Base-by-base conservation (phyloP, 805 yeast species). In the Clavispora phyllophila region DNA sequence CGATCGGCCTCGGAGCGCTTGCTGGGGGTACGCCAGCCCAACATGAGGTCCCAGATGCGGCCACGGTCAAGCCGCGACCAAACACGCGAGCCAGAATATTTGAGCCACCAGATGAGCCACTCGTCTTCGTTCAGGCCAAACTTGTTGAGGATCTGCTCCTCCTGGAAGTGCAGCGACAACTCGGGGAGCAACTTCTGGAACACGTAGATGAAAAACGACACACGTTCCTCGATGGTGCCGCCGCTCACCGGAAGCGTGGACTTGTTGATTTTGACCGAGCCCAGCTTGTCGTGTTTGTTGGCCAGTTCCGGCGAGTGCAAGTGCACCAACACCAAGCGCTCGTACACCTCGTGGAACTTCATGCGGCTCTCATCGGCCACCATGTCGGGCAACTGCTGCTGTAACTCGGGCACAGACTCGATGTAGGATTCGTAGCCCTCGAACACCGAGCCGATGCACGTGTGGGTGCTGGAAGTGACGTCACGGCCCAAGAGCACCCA, bases 41-140 rank as follows among this genome's bases (percentile, higher is more conserved):
- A 62, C 36, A 89, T 62, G 49, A 81, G 65, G 65, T 90, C 98
- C 98, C 98, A 90, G 6, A 88, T 72, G 47, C 96, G 72, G 10
- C 93, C 96, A 40, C 96, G 66, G 61, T 88, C 96, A 45, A 72
- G 73, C 47, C 84, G 75, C 35, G 89, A 82, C 77, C 95, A 80
- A 6, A 84, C 88, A 62, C 86, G 86, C 12, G 93, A 78, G 17
- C 96, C 96, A 56, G 87, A 78, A 74, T 86, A 90, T 58, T 88
- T 87, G 49, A 90, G 70, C 97, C 97, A 90, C 96, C 96, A 90
- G 31, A 87, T 74, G 20, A 89, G 69, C 97, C 97, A 90, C 57
- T 83, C 89, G 52, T 87, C 93, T 48, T 84, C 88, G 46, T 78
- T 72, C 53, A 61, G 54, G 3, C 75, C 74, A 43, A 70, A 71